Evolutionary conservation across 192 early-diverging fungal genomes (phyloP), one percentile per base, ranked within the genome.

Genomic region (Entomortierella chlamydospora): DNA sequence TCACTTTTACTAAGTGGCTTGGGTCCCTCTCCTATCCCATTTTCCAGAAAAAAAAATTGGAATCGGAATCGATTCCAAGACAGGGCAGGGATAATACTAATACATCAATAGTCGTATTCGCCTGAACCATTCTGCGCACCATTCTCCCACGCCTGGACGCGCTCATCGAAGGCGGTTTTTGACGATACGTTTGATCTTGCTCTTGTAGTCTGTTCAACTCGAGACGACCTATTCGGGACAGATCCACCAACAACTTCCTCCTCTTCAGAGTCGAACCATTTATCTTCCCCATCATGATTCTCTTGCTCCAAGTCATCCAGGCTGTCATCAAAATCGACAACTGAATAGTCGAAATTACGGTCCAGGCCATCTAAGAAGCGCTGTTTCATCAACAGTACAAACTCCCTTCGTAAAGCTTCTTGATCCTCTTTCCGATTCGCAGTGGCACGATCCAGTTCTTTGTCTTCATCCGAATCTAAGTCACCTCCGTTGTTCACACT

Each of bases 361-460:
- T 79, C 76, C 3, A 66, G 41, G 30, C 76, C 76, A 41, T 79
- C 76, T 63, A 79, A 65, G 39, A 79, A 79, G 39, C 76, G 55
- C 28, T 79, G 76, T 28, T 79, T 79, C 76, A 79, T 79, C 68
- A 79, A 29, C 47, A 79, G n/a, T 13, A 79, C 76, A 55, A 70
- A 79, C 22, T 79, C 76, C 8, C 30, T 47, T 30, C 76, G 31
- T 8, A 79, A 57, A 10, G 52, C 49, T 17, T 79, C 62, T n/a
- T 79, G 76, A 29, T 79, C 61, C 43, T 70, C 76, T 30, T 79
- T 79, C 7, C 68, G 67, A 4, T 65, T 28, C 1, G 43, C 63
- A 18, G 68, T 70, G 9, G 15, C 51, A 22, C 56, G 31, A 26
- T 70, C 68, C 33, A 64, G 13, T 31, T 70, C 68, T 29, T 56